phyloP scores from a whole-genome alignment of 2,329 filamentous ascomycete genomes.

The Elsinoe fawcettii region DNA sequence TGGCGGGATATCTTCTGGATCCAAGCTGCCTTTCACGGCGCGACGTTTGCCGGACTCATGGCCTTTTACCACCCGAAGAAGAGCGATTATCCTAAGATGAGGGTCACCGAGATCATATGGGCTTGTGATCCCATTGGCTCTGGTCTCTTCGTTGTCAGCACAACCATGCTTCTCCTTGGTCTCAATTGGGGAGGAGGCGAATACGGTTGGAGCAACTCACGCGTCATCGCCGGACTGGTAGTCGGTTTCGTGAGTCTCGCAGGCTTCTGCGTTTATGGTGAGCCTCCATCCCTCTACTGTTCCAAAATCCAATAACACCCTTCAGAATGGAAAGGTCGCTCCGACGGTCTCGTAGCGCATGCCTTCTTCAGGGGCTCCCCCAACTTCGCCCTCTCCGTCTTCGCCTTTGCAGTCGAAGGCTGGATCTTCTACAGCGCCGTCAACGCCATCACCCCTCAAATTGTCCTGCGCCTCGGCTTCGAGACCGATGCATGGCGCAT shows the following conservation, averaged over 20 bases:
- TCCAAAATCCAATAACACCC: neutral
- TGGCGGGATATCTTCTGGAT: slow-evolving; percentile 55
- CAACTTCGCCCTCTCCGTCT: slow-evolving; percentile 49
- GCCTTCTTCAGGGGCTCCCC: slow-evolving; percentile 48
- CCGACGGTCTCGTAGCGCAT: slow-evolving; percentile 49
- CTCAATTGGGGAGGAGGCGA: slow-evolving; percentile 32
- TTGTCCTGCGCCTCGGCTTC: slow-evolving; percentile 44
- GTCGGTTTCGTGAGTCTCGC: slow-evolving; percentile 22
- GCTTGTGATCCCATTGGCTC: slow-evolving; percentile 28
- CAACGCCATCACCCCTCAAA: slow-evolving; percentile 44
- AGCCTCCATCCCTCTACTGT: neutral
- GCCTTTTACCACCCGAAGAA: slow-evolving; percentile 41
- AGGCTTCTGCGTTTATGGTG: slow-evolving; percentile 23
- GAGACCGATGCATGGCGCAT: slow-evolving; percentile 42
- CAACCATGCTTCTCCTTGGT: slow-evolving; percentile 26
- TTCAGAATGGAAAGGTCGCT: slow-evolving; percentile 48
- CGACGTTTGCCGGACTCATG: slow-evolving; percentile 42
- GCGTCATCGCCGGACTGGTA: slow-evolving; percentile 28
- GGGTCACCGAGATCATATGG: slow-evolving; percentile 9
- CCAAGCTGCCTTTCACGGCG: slow-evolving; percentile 47
- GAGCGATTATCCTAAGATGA: slow-evolving; percentile 14
- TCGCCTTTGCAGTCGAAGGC: slow-evolving; percentile 51
- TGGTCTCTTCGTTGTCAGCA: slow-evolving; percentile 27
- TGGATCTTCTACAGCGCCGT: slow-evolving; percentile 52
- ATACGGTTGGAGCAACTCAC: slow-evolving; percentile 33